These are phyloP conservation scores for Penicillium diatomitis DNA, from an alignment of 495 filamentous ascomycete species.

Conservation along the genomic window DNA sequence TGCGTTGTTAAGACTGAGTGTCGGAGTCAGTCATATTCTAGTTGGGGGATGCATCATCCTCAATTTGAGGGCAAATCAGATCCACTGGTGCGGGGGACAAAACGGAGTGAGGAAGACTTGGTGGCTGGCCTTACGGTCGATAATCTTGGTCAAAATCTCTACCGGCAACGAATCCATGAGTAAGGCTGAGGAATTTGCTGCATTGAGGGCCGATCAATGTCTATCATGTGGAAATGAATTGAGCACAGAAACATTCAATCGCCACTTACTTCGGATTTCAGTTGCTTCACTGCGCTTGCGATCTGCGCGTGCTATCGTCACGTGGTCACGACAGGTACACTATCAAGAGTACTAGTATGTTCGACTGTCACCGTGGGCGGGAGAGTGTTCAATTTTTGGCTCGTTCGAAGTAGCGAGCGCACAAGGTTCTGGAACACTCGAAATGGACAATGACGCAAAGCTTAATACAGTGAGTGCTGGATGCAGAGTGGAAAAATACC, in stretches of 20 bases:
- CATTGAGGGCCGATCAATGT: constrained; percentile 27
- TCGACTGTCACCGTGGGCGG: too few relatives aligned
- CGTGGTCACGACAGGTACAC: constrained; percentile 9
- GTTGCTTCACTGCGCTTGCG: constrained; percentile 9
- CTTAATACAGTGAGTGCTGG: too few relatives aligned
- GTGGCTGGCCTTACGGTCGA: constrained; percentile 50
- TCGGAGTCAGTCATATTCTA: constrained; percentile 8
- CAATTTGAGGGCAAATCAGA: background rate
- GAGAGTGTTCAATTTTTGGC: too few relatives aligned
- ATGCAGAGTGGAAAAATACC: too few relatives aligned
- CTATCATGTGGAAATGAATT: constrained; percentile 1
- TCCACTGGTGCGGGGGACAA: constrained; percentile 17
- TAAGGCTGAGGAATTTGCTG: constrained; percentile 10
- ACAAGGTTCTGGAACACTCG: too few relatives aligned
- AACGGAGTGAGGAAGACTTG: constrained; percentile 7
- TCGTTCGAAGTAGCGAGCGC: too few relatives aligned
- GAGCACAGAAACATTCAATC: constrained; percentile 8
- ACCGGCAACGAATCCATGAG: constrained; percentile 60
- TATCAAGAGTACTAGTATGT: background rate
- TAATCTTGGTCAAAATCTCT: constrained; percentile 68
- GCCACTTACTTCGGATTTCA: constrained; percentile 7
- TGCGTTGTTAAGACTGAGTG: constrained; percentile 54
- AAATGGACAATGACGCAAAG: too few relatives aligned
- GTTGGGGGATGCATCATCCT: constrained; percentile 2
- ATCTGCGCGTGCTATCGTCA: constrained; percentile 17